Evolutionary conservation across 805 yeast species (phyloP), one percentile per base, ranked within the genome.

Genomic region (Myxozyma neglecta): DNA sequence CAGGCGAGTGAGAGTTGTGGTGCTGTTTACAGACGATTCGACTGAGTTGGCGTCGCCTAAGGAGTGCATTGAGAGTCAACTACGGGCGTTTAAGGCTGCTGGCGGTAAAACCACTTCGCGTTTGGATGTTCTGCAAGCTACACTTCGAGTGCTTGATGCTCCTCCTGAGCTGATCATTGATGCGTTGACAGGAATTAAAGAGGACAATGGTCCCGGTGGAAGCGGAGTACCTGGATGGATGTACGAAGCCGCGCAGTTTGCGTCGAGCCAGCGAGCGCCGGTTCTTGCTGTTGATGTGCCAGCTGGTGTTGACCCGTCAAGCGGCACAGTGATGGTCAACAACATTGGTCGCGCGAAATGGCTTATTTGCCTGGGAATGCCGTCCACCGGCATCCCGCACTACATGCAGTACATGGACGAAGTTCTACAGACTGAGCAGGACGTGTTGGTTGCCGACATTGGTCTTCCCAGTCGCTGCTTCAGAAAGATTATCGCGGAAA

Each of bases 151-250:
- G 48, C 75, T 85, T 44, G 88, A 86, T 49, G 81, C 89, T 1
- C 94, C 96, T 0, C 84, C 89, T 14, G 96, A 90, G 71, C 77
- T 91, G 62, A 81, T 90, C 9, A 70, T 91, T 18, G 97, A 91
- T 73, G 94, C 91, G 0, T 77, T 91, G 68, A 96, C 89, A 71
- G 97, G 97, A 0, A 87, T 83, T 66, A 94, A 89, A 68, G 82
- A 84, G 29, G 79, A 75, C 14, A 73, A 73, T 50, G 72, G 70
- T 47, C 66, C 64, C 24, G 57, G 50, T 16, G 54, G n/a, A 20
- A 42, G 61, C 51, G 65, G 65, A 3, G 60, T 62, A 1, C 66
- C 63, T 6, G 58, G 55, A 16, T 62, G 63, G 66, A 54, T 59
- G 60, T 70, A 72, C 35, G 74, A 77, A 39, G 73, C 89, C 18